Evolutionary conservation across 1,139 yeast genomes (phyloP).

Genomic region (Yamadazyma mexicana): DNA sequence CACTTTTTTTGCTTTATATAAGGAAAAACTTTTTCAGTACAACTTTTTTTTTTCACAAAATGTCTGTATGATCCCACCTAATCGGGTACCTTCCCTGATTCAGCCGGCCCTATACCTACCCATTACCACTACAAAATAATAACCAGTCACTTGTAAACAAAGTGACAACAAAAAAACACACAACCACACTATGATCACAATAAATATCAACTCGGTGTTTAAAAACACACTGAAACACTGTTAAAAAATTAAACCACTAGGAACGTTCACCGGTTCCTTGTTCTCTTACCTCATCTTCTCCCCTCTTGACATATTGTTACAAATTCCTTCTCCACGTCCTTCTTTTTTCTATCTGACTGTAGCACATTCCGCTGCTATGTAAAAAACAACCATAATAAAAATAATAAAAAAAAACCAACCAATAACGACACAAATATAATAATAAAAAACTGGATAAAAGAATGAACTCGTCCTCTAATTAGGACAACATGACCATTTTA

Average conservation of each 20-base stretch:
- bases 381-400: background rate
- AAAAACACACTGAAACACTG: background rate
- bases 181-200: constrained; percentile 2
- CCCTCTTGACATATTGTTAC: background rate
- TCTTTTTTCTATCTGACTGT: background rate
- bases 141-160: background rate
- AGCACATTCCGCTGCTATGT: background rate
- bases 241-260: background rate
- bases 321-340: too few relatives aligned
- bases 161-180: background rate
- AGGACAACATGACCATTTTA: too few relatives aligned
- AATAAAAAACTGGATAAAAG: background rate
- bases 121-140: background rate
- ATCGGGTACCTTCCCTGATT: background rate
- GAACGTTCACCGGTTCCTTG: background rate
- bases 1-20: background rate
- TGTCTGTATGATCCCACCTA: background rate
- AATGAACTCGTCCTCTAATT: background rate
- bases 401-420: background rate
- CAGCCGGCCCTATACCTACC: background rate
- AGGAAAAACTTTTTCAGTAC: background rate
- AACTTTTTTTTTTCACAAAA: background rate
- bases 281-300: too few relatives aligned
- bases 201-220: background rate
- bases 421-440: background rate